These are phyloP conservation scores for Blastobotrys niveus DNA, from an alignment of 1,139 yeast genomes.

Conservation along the genomic window DNA sequence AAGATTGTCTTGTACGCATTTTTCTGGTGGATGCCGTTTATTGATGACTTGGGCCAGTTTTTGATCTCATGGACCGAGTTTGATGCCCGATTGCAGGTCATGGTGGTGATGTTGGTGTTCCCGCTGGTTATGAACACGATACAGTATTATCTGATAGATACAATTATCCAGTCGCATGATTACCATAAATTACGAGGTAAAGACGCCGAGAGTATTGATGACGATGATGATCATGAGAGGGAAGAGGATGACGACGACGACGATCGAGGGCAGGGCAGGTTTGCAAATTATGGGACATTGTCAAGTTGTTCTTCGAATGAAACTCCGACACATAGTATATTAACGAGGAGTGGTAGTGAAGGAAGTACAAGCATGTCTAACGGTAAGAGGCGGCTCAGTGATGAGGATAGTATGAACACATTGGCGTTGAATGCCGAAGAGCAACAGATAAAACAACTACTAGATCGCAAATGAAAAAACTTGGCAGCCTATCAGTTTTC, in stretches of 20 bases:
- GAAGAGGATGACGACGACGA: neutral
- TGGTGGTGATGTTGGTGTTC: conserved; percentile 72
- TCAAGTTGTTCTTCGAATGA: too few species aligned
- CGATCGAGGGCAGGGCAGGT: too few species aligned
- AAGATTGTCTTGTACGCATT: conserved; percentile 50
- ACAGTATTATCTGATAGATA: conserved; percentile 82
- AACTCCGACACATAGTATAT: too few species aligned
- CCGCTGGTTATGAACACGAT: conserved; percentile 62
- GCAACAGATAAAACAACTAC: too few species aligned
- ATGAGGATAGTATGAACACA: too few species aligned
- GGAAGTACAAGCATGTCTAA: too few species aligned
- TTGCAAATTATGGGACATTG: conserved; percentile 6
- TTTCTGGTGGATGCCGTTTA: conserved; percentile 52
- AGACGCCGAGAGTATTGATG: neutral
- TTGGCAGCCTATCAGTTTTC: too few species aligned
- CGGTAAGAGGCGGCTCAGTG: too few species aligned
- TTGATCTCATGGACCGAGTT: conserved; percentile 72
- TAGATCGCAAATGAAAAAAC: too few species aligned
- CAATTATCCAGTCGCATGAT: conserved; percentile 64
- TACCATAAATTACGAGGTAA: too few species aligned
- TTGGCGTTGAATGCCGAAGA: too few species aligned
- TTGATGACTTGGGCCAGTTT: conserved; percentile 53
- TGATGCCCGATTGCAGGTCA: conserved; percentile 75
- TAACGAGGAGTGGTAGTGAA: too few species aligned
- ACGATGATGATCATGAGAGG: neutral